Evolutionary conservation across 2,329 filamentous ascomycete species (phyloP), one percentile per base, ranked within the genome.

Genomic region (Fonsecaea pedrosoi): DNA sequence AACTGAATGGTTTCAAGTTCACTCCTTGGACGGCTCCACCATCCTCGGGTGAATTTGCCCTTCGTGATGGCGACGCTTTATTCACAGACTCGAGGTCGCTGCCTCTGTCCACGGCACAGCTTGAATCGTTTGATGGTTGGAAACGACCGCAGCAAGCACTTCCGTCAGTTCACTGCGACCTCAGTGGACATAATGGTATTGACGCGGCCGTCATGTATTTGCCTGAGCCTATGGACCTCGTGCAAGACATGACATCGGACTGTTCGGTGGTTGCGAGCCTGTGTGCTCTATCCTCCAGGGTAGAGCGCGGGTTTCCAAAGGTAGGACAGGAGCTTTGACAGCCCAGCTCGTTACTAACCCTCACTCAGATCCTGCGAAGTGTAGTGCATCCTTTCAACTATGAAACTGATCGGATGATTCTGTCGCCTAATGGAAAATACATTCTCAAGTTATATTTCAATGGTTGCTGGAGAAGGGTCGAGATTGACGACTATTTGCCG

Each of bases 191-290:
- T 60, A 13, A 8, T 37, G 42, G 60, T 57, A 35, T 69, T n/a
- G 61, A 59, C 25, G 75, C 75, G 2, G 84, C 83, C 13, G 80
- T 86, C 10, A 91, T 92, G 87, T 78, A 80, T 55, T 82, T 85
- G 15, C 78, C 80, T 6, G 79, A 83, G 8, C 59, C 60, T 10
- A 88, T 91, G 68, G 94, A 99, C 78, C 85, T 99, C 7, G 93
- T 97, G 2, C 95, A 99, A 78, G 95, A 99, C 78, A 89, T 96
- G 66, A 94, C 94, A 4, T 96, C 94, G 0, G 95, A 99, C 77
- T 99, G 95, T 76, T 98, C 95, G 1, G 94, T 99, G 3, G 94
- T 99, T 34, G 95, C 95, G 15, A 97, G 95, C 76, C 84, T 99
- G 5, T 97, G 94, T 76, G 93, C 94, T 32, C 89, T 87, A 30